Conservation (phyloP, 345 rosid species). For the Linum tenue region DNA sequence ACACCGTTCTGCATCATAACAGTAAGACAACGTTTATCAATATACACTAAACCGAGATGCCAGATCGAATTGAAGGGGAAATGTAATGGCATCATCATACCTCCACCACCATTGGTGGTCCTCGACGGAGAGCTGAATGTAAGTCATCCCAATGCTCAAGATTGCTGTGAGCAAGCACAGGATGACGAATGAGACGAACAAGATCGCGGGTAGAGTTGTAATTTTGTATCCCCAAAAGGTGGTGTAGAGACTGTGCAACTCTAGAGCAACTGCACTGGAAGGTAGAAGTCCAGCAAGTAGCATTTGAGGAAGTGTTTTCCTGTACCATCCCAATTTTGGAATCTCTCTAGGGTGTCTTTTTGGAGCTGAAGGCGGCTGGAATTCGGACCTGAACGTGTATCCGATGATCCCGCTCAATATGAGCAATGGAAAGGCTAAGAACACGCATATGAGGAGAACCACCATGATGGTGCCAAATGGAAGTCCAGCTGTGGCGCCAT, state of each 20-base stretch:
- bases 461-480: constrained; percentile 67
- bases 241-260: constrained; percentile 50
- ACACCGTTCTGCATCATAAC: constrained; percentile 48
- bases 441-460: constrained; percentile 38
- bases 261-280: constrained; percentile 57
- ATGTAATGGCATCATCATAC: constrained; percentile 23
- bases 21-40: not conserved
- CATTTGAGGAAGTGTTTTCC: constrained; percentile 53
- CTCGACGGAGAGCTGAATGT: constrained; percentile 69
- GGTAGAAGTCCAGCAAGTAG: constrained; percentile 67
- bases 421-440: constrained; percentile 52
- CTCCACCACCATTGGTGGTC: constrained; percentile 99
- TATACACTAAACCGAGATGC: not conserved
- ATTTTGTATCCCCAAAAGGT: constrained; percentile 84
- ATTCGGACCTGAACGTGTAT: constrained; percentile 44
- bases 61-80: not conserved
- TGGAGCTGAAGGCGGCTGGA: constrained; percentile 46
- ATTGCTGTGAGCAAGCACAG: constrained; percentile 48
- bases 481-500: constrained; percentile 68
- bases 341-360: constrained; percentile 57
- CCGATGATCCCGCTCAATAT: constrained; percentile 64
- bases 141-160: constrained; percentile 60
- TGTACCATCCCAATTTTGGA: constrained; percentile 51
- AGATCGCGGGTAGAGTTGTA: constrained; percentile 43
- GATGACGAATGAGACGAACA: constrained; percentile 47